These are phyloP conservation scores for Nymphaea thermarum DNA, from an alignment of 164 flowering plant species.

Conservation along the genomic window DNA sequence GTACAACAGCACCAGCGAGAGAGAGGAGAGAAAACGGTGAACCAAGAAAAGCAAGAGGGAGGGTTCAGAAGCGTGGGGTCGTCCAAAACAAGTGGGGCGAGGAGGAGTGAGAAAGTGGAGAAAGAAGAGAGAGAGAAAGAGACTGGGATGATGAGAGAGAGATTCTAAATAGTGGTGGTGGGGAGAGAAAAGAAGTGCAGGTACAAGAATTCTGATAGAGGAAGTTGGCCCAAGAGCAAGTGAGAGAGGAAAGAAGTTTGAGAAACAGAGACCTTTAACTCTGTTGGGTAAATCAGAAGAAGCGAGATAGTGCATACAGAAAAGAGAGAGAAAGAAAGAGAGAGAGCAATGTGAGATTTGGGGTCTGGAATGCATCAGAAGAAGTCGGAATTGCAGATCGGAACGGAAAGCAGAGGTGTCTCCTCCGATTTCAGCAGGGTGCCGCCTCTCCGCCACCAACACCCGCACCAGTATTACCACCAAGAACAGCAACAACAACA, in stretches of 20 bases:
- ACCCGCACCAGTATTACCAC: slow-evolving; percentile 10
- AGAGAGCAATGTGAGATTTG: not conserved
- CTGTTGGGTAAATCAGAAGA: not conserved
- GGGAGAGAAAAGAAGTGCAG: not conserved
- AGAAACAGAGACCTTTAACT: too few relatives aligned
- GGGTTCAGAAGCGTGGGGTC: not conserved
- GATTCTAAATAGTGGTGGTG: not conserved
- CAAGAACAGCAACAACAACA: slow-evolving; percentile 2
- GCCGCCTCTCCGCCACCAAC: slow-evolving; percentile 9
- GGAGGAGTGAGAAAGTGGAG: not conserved
- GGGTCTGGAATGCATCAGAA: slow-evolving; percentile 41
- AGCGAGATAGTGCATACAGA: not conserved
- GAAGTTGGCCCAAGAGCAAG: not conserved
- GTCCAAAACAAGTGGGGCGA: not conserved
- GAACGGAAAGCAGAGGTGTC: slow-evolving; percentile 21
- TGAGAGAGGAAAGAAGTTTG: not conserved
- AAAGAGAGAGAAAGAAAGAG: not conserved
- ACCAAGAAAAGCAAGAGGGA: not conserved
- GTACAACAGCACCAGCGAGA: not conserved
- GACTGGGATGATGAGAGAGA: not conserved
- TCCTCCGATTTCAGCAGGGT: slow-evolving; percentile 36
- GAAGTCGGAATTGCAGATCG: slow-evolving; percentile 33
- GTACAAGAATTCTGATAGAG: not conserved
- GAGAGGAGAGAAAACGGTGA: not conserved
- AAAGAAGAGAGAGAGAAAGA: not conserved